Evolutionary conservation across 306 rosid species (phyloP).

Genomic region (Canavalia gladiata): DNA sequence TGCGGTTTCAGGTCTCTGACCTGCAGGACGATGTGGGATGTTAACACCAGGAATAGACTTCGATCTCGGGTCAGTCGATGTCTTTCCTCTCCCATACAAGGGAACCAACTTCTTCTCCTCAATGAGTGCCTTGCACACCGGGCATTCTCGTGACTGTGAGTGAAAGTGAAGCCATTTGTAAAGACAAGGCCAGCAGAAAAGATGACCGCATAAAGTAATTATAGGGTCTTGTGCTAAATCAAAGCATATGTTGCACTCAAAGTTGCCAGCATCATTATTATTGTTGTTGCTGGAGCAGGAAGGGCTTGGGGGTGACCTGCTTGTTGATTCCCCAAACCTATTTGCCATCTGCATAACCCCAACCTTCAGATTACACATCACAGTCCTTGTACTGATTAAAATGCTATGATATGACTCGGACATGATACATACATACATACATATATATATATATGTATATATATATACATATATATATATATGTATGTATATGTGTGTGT

Average conservation of each 20-base stretch:
- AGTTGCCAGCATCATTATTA: slow-evolving; percentile 69
- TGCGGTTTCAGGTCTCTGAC: not conserved
- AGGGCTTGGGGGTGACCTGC: slow-evolving; percentile 74
- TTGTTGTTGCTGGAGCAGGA: slow-evolving; percentile 59
- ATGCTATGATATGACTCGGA: no score
- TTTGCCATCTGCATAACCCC: slow-evolving; percentile 64
- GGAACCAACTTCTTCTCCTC: slow-evolving; percentile 90
- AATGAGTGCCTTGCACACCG: slow-evolving; percentile 85
- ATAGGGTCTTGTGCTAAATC: slow-evolving; percentile 95
- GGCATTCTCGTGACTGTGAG: slow-evolving; percentile 82
- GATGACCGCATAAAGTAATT: slow-evolving; percentile 88
- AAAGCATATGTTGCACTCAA: slow-evolving; percentile 92
- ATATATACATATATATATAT: not conserved
- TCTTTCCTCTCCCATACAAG: slow-evolving; percentile 87
- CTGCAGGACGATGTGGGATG: slow-evolving; percentile 82
- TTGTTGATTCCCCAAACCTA: slow-evolving; percentile 79
- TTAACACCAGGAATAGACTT: slow-evolving; percentile 71
- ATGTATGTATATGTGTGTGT: not conserved
- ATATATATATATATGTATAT: not conserved
- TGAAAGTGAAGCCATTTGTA: slow-evolving; percentile 90
- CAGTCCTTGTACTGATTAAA: not conserved
- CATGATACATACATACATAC: no score
- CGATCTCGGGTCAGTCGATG: slow-evolving; percentile 87
- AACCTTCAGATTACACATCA: slow-evolving; percentile 38
- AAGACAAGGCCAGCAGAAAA: slow-evolving; percentile 94